These are phyloP conservation scores for Pichia sp. DNA, from an alignment of 1,139 yeast genomes.

Conservation along the genomic window DNA sequence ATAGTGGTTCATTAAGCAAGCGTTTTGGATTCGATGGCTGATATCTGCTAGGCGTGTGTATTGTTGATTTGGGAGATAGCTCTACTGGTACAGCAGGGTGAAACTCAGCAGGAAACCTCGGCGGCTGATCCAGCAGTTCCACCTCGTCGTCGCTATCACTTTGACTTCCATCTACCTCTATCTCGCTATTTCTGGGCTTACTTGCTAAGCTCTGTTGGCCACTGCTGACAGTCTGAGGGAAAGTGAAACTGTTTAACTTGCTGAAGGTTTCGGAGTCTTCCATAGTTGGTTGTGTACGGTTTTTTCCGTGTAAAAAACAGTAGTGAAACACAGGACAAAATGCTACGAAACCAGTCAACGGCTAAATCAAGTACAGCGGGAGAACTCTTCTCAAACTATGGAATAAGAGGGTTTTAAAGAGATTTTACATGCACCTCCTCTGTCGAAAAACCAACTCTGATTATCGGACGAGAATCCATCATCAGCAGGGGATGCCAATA, in stretches of 20 bases:
- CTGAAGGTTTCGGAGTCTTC: slow-evolving; percentile 3
- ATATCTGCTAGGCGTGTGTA: neutral
- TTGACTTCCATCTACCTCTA: neutral
- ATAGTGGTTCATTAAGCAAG: neutral
- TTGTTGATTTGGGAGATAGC: neutral
- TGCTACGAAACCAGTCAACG: no score
- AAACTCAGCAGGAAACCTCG: neutral
- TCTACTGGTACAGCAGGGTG: neutral
- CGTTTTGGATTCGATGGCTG: neutral
- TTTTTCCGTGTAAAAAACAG: no score
- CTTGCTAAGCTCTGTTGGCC: neutral
- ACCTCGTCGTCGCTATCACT: neutral
- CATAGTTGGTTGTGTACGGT: neutral
- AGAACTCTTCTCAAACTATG: no score
- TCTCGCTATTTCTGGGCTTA: neutral
- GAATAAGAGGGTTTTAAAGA: no score
- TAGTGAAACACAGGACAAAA: no score
- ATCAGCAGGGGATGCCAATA: neutral
- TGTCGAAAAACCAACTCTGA: neutral
- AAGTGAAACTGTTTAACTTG: slow-evolving; percentile 8
- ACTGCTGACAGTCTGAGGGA: neutral
- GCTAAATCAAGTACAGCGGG: no score
- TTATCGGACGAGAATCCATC: neutral
- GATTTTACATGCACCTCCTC: neutral
- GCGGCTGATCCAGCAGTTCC: neutral